These are phyloP conservation scores for Ricinus communis DNA, from an alignment of 345 rosid genomes.

Conservation along the genomic window DNA sequence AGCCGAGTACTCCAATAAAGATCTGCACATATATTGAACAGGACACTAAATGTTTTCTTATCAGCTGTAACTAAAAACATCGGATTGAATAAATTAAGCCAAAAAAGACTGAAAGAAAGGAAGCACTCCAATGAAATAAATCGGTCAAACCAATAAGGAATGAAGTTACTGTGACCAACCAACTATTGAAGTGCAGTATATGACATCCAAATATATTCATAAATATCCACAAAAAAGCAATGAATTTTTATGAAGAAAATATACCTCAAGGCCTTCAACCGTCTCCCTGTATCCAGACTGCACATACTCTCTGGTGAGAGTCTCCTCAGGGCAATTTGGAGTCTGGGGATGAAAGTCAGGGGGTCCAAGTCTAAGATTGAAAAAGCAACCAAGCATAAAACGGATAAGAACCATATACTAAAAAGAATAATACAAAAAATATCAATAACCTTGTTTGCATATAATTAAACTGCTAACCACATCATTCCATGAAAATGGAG, in stretches of 20 bases:
- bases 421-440: neutral
- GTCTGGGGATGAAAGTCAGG: constrained; percentile 95
- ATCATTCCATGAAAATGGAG: neutral
- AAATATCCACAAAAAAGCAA: neutral
- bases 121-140: neutral
- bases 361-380: constrained; percentile 72
- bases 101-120: neutral
- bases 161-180: neutral
- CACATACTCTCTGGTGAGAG: constrained; percentile 75
- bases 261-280: constrained; percentile 95
- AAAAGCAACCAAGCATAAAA: constrained; percentile 11
- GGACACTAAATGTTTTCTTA: neutral
- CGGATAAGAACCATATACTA: constrained; percentile 21
- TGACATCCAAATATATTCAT: neutral
- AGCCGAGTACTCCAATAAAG: neutral
- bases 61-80: neutral
- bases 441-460: neutral
- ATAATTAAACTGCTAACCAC: neutral
- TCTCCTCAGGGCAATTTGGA: constrained; percentile 89
- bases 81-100: neutral
- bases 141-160: neutral
- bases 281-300: constrained; percentile 87
- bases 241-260: neutral
- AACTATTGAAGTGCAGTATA: neutral
- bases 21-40: neutral